These are phyloP conservation scores for Eucalyptus guilfoylei DNA, from an alignment of 345 rosid genomes.

Conservation along the genomic window DNA sequence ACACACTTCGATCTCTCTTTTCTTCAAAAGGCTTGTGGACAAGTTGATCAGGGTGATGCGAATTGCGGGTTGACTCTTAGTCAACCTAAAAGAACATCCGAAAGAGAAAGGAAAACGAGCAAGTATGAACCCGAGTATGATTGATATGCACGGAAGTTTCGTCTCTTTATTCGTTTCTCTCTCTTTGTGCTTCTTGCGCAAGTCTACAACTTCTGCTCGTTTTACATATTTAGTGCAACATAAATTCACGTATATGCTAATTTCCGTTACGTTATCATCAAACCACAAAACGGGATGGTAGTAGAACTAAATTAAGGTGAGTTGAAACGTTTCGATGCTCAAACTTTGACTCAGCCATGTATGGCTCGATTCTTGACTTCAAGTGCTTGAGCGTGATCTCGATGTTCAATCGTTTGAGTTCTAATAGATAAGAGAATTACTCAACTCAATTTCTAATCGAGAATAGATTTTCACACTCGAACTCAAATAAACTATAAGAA, in stretches of 20 bases:
- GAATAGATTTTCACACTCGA: not conserved
- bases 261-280: rapidly evolving
- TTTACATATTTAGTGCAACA: not conserved
- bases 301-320: not conserved
- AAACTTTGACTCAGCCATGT: not conserved
- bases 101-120: not conserved
- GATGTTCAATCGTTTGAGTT: not conserved
- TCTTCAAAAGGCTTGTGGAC: not conserved
- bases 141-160: not conserved
- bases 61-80: not conserved
- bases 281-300: rapidly evolving
- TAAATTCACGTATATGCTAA: not conserved
- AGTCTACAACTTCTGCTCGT: not conserved
- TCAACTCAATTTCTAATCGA: rapidly evolving
- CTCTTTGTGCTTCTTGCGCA: not conserved
- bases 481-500: not conserved
- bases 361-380: not conserved
- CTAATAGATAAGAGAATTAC: not conserved
- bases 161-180: not conserved
- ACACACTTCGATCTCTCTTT: not conserved
- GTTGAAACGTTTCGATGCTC: not conserved
- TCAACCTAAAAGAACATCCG: not conserved
- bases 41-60: not conserved
- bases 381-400: not conserved
- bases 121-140: not conserved